A percentile compares a stretch with the other conserved stretches of the same genome.
phyloP scores from a whole-genome alignment of 2,329 filamentous ascomycete genomes.

The Sporothrix inflata region DNA sequence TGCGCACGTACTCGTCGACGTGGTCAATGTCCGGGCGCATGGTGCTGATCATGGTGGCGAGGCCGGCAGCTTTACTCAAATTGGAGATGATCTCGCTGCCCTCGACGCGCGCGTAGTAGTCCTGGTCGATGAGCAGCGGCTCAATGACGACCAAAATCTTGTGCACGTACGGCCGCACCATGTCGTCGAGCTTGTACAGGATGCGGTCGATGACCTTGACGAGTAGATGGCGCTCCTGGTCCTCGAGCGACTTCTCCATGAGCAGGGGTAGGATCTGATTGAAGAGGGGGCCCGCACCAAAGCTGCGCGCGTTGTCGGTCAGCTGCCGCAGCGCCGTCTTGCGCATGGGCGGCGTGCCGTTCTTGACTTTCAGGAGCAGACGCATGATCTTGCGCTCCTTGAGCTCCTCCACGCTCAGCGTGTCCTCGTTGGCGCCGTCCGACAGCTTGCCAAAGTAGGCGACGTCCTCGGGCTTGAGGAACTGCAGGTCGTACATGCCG shows the following conservation, averaged over 20 bases:
- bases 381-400: conserved; percentile 99
- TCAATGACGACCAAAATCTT: conserved; percentile 99
- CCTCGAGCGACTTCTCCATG: conserved; percentile 98
- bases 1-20: conserved; percentile 96
- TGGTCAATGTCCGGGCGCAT: conserved; percentile 99
- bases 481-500: conserved; percentile 92
- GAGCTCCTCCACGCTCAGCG: conserved; percentile 88
- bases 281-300: conserved; percentile 91
- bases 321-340: conserved; percentile 97
- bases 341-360: conserved; percentile 96
- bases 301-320: conserved; percentile 95
- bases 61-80: conserved; percentile 90
- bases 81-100: conserved; percentile 99
- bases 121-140: conserved; percentile 97
- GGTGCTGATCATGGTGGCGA: conserved; percentile 98
- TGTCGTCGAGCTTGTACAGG: conserved; percentile 95
- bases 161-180: conserved; percentile 94
- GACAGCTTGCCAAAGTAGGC: conserved; percentile 97
- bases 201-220: conserved; percentile 99
- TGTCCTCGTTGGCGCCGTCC: conserved; percentile 89
- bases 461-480: conserved; percentile 99
- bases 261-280: conserved; percentile 95
- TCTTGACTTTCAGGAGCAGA: conserved; percentile 95
- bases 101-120: conserved; percentile 98
- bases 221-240: conserved; percentile 95